Evolutionary conservation across 768 basidiomycete genomes (phyloP).

Genomic region (Coprinellus micaceus): DNA sequence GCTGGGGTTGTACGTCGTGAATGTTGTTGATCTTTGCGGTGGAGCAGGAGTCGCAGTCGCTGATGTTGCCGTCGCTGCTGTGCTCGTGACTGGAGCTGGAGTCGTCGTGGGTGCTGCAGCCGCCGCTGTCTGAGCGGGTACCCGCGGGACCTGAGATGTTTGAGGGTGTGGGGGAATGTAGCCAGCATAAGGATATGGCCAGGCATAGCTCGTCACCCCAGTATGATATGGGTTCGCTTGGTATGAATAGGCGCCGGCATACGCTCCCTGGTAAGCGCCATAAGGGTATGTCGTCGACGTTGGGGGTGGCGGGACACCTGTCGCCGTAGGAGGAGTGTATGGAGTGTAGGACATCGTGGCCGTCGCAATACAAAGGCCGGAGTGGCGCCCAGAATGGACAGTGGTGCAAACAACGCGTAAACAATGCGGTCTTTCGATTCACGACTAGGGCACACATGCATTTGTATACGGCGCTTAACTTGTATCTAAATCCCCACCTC

Average conservation of each 20-base stretch:
- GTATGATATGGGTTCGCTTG: constrained; percentile 52
- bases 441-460: too few relatives aligned
- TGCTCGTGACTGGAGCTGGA: constrained; percentile 19
- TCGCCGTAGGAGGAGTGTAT: constrained; percentile 20
- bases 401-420: constrained; percentile 12
- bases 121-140: constrained; percentile 19
- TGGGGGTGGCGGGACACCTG: constrained; percentile 43
- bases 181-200: constrained; percentile 62
- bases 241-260: constrained; percentile 51
- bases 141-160: constrained; percentile 30
- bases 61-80: constrained; percentile 20
- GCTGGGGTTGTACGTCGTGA: constrained; percentile 53
- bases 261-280: constrained; percentile 53
- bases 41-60: constrained; percentile 25
- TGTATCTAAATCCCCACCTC: constrained; percentile 33
- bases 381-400: not conserved
- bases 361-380: not conserved
- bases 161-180: constrained; percentile 44
- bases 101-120: constrained; percentile 10
- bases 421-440: constrained; percentile 1
- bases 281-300: constrained; percentile 60
- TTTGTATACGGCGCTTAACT: too few relatives aligned
- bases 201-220: constrained; percentile 67
- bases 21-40: constrained; percentile 39
- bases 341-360: constrained; percentile 21